A percentile compares a stretch with the other conserved stretches of the same genome.
Conservation (phyloP, 2,329 filamentous ascomycete genomes). For the Hypomyces rosellus region DNA sequence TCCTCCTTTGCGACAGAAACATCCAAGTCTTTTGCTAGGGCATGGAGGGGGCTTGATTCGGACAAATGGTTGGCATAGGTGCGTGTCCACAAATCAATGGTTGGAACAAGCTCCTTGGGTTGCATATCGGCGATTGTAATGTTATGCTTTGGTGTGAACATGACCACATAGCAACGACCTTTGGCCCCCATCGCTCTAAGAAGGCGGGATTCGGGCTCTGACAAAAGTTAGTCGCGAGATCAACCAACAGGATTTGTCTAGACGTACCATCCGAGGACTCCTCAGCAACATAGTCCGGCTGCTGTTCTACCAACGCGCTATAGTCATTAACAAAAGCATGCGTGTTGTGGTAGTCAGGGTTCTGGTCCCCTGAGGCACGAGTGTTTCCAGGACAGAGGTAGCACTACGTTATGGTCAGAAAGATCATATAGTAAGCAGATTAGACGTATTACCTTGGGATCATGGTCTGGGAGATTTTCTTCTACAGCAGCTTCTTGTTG, state of each 20-base stretch:
- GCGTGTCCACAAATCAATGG: conserved; percentile 85
- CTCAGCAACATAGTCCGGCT: conserved; percentile 63
- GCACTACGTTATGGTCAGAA: conserved; percentile 48
- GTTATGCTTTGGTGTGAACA: conserved; percentile 86
- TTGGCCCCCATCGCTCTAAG: conserved; percentile 81
- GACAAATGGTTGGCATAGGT: conserved; percentile 81
- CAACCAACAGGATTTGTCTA: neutral
- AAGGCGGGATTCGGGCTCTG: conserved; percentile 69
- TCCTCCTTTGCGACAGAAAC: conserved; percentile 33
- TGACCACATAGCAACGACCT: conserved; percentile 94
- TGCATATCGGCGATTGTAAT: conserved; percentile 87
- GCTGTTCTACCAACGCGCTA: conserved; percentile 90
- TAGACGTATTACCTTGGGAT: conserved; percentile 53
- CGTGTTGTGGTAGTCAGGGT: conserved; percentile 79
- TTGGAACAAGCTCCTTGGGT: conserved; percentile 67
- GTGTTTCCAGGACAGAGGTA: conserved; percentile 92
- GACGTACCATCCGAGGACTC: conserved; percentile 30
- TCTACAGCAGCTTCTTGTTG: conserved; percentile 68
- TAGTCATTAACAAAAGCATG: conserved; percentile 98
- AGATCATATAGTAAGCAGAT: neutral
- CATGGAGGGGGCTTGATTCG: conserved; percentile 57
- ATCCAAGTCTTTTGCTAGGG: conserved; percentile 32
- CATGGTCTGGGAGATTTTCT: conserved; percentile 69
- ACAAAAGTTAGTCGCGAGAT: neutral
- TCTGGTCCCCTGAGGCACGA: conserved; percentile 77